Evolutionary conservation across 129 eudicot genomes (phyloP), one percentile per base, ranked within the genome.

Genomic region (Silybum marianum): DNA sequence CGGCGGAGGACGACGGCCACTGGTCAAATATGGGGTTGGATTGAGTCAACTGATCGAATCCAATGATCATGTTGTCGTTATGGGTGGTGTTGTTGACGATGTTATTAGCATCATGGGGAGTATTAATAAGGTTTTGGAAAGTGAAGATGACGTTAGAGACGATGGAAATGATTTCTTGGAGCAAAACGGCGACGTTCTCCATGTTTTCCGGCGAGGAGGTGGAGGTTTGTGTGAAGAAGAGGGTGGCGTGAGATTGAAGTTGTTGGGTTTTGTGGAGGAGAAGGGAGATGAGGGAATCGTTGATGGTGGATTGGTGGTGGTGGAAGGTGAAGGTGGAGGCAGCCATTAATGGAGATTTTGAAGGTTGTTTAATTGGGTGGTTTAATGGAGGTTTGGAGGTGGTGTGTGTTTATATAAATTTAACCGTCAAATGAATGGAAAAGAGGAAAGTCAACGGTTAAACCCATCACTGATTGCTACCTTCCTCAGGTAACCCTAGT

Each of bases 101-200:
- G 13, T 9, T 22, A 54, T 72, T 62, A 13, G 81, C 39, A 13
- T 81, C 39, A 13, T 69, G 85, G 6, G 81, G 88, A 8, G 87
- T 48, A 28, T 28, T 28, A 28, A 86, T 48, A 70, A 90, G 78
- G 30, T 90, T 91, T 71, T 93, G 98, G 83, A 88, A 93, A 65
- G 94, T 72, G 79, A 88, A 91, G 97, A 93, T 82, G 87, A 90
- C 83, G 9, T 91, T 86, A 2, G 97, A 93, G 2, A 97, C 94
- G 25, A 91, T 87, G 19, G 72, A 80, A 26, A 93, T 87, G 78
- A 93, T 93, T 67, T 93, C 98, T 86, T 93, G 97, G 28, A 93
- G 88, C 73, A 93, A 81, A 38, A 85, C 76, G 70, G 82, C 86
- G 71, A 93, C 80, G 80, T 46, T 87, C 2, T 88, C 86, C 30